Percentiles rank a stretch among this genome's conserved stretches.
These are phyloP conservation scores for Metarhizium rileyi DNA, from an alignment of 2,329 filamentous ascomycete genomes.

Conservation along the genomic window DNA sequence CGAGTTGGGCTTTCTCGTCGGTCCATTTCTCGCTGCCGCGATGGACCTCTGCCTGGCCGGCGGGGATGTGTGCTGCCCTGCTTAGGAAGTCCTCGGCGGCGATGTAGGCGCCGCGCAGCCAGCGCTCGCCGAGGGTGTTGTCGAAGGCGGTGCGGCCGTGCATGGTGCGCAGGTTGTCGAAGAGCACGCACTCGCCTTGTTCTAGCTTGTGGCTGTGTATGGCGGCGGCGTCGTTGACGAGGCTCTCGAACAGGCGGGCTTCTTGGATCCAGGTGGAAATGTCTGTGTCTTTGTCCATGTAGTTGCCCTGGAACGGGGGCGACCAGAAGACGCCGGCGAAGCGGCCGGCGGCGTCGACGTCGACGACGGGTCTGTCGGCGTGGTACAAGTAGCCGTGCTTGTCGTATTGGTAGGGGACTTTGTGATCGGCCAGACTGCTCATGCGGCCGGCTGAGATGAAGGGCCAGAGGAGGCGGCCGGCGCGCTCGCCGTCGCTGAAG, in stretches of 20 bases:
- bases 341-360: conserved; percentile 12
- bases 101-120: conserved; percentile 81
- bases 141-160: conserved; percentile 78
- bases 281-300: conserved; percentile 15
- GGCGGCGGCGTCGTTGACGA: conserved; percentile 47
- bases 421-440: conserved; percentile 9
- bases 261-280: conserved; percentile 35
- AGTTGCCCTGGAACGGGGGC: conserved; percentile 66
- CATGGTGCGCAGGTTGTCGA: conserved; percentile 77
- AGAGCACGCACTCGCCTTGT: conserved; percentile 84
- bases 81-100: conserved; percentile 39
- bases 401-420: conserved; percentile 58
- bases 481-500: conserved; percentile 68
- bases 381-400: conserved; percentile 57
- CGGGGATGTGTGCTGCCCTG: conserved; percentile 21
- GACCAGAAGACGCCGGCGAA: conserved; percentile 47
- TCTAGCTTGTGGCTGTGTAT: conserved; percentile 64
- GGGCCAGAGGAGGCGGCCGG: conserved; percentile 32
- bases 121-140: conserved; percentile 50
- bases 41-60: conserved; percentile 15
- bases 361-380: conserved; percentile 45
- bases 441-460: conserved; percentile 8
- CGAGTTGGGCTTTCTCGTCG: conserved; percentile 13
- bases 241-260: conserved; percentile 43
- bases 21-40: conserved; percentile 16